Percentiles rank a stretch among this genome's conserved stretches.
Evolutionary conservation across 768 basidiomycete species (phyloP).

Genomic region (Mycena maculata): DNA sequence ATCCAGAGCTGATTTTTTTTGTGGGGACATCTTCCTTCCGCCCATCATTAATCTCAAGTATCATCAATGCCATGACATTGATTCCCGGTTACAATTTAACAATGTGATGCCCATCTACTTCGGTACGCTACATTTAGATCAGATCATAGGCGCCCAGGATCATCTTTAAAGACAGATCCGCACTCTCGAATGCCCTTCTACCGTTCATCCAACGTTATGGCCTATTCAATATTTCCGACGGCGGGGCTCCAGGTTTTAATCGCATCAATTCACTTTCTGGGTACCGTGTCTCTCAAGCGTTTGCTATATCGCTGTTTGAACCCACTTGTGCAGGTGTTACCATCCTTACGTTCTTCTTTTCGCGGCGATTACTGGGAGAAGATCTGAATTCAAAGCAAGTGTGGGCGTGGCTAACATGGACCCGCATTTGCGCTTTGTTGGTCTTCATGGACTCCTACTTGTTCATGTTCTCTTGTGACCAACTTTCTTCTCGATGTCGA

Average conservation of each 20-base stretch:
- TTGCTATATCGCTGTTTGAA: neutral
- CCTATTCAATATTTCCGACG: slow-evolving; percentile 10
- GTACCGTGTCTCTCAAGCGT: neutral
- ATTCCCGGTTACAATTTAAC: too few relatives aligned
- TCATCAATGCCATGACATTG: too few relatives aligned
- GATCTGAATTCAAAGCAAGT: neutral
- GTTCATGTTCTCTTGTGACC: slow-evolving; percentile 55
- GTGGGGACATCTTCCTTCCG: too few relatives aligned
- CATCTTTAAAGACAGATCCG: too few relatives aligned
- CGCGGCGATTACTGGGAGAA: slow-evolving; percentile 10
- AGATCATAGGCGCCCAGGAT: too few relatives aligned
- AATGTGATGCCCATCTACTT: too few relatives aligned
- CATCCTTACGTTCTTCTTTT: slow-evolving; percentile 27
- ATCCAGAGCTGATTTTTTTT: too few relatives aligned
- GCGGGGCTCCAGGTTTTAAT: slow-evolving; percentile 4
- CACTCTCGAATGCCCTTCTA: too few relatives aligned
- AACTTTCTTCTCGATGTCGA: neutral
- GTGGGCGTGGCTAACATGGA: slow-evolving; percentile 45
- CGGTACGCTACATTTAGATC: too few relatives aligned
- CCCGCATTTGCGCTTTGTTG: slow-evolving; percentile 53
- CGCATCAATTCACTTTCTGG: slow-evolving; percentile 3
- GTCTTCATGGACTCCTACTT: slow-evolving; percentile 58
- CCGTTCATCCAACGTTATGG: too few relatives aligned
- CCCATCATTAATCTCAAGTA: too few relatives aligned
- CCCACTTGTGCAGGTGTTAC: slow-evolving; percentile 23